phyloP scores from a whole-genome alignment of 2,329 filamentous ascomycete species.

The Colletotrichum siamense region DNA sequence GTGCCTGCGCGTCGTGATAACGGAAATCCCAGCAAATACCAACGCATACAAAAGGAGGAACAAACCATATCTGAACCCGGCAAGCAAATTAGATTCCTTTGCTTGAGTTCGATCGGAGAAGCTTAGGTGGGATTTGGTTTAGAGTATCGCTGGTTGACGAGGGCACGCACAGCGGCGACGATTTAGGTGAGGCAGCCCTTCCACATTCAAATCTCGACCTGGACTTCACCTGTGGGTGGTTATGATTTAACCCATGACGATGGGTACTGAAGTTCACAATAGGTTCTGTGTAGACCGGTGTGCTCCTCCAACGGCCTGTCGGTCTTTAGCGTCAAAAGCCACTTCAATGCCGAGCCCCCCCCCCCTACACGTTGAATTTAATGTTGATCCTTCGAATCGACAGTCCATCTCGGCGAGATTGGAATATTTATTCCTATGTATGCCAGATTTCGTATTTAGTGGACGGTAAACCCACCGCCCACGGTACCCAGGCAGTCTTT shows the following conservation, averaged over 20 bases:
- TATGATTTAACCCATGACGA: background rate
- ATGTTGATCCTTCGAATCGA: background rate
- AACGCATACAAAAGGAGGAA: background rate
- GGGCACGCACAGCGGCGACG: background rate
- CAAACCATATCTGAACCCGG: background rate
- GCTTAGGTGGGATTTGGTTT: background rate
- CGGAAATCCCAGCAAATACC: background rate
- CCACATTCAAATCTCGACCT: background rate
- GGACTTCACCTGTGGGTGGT: background rate
- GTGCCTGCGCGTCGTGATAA: background rate
- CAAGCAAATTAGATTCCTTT: background rate
- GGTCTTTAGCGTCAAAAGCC: background rate
- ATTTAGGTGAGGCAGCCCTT: background rate
- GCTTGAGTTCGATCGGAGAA: background rate
- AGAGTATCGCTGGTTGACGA: background rate
- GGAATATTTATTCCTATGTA: background rate
- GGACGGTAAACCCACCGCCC: background rate
- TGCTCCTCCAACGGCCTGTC: background rate
- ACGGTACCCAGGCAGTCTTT: background rate
- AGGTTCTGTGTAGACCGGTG: background rate
- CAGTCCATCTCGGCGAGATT: background rate
- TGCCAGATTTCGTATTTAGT: background rate
- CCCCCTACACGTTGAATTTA: no score
- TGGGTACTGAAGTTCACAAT: background rate
- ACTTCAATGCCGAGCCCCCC: background rate